Base-by-base conservation (phyloP, 2,329 filamentous ascomycete genomes). In the Pseudogymnoascus sp. region DNA sequence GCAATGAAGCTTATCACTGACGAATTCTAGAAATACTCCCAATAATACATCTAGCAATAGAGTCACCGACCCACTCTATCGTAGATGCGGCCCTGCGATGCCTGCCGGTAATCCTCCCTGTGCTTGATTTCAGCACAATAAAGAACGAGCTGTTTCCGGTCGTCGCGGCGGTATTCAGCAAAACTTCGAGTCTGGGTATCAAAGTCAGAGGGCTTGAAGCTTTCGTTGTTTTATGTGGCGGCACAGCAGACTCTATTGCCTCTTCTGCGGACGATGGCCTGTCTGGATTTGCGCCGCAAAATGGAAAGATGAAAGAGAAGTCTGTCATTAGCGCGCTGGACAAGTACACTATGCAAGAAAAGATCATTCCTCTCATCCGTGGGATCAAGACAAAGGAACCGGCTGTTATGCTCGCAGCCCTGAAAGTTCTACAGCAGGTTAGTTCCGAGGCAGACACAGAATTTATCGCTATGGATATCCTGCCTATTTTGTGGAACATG, bases 311-410 rank as follows among this genome's bases (percentile, higher is more conserved):
- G 70, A 81, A 83, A 63, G 87, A 87, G 71, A 78, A 81, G 2
- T 83, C 82, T 3, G 89, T 84, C 0, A 88, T 88, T 0, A 91
- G 86, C 1, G 92, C 93, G 2, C 79, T 99, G 29, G 94, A 99
- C 77, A 97, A 97, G 74, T 97, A 94, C 72, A 97, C 94, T 0
- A 93, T 99, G 77, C 94, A 99, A 73, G 94, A 99, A 73, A 97
- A 97, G 78, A 90, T 99, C 35, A 84, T 97, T 0, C 94, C 94
- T 0, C 78, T 97, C 4, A 81, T 99, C 65, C 92, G 90, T 71
- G 92, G 82, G 1, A 97, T 99, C 77, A 97, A 96, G 76, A 99
- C 94, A 0, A 97, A 96, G 72, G 94, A 99, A 73, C 94, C 94
- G 0, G 92, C 92, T 6, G 94, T 99, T 8, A 97, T 97, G 90